Evolutionary conservation across 2,329 filamentous ascomycete species (phyloP).

Genomic region (Davidsoniella eucalypti): DNA sequence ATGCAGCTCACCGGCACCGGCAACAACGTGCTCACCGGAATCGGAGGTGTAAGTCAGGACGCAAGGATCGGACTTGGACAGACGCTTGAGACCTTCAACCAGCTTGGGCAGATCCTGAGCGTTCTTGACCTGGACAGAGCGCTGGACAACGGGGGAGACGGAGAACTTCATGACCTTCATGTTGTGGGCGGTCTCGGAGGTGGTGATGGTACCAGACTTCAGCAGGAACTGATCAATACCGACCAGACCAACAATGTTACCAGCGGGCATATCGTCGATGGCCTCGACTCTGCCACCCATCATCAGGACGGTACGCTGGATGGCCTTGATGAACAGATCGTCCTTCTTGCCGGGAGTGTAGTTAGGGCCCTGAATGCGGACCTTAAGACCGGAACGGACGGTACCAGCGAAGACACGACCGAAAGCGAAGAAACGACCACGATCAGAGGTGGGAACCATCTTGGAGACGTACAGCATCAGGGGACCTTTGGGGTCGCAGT

Average conservation of each 20-base stretch:
- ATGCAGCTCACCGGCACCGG: conserved; percentile 97
- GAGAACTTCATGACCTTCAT: conserved; percentile 99
- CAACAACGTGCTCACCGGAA: conserved; percentile 97
- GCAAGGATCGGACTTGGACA: conserved; percentile 99
- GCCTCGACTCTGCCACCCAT: conserved; percentile 99
- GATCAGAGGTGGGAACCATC: conserved; percentile 99
- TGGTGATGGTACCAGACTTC: conserved; percentile 99
- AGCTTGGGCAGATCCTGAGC: conserved; percentile 99
- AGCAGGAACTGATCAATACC: conserved; percentile 99
- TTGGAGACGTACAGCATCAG: conserved; percentile 99
- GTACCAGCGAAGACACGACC: conserved; percentile 99
- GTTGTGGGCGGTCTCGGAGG: conserved; percentile 95
- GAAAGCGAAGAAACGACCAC: conserved; percentile 99
- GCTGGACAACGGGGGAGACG: conserved; percentile 95
- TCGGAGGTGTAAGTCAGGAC: conserved; percentile 78
- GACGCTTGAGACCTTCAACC: conserved; percentile 99
- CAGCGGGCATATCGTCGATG: conserved; percentile 95
- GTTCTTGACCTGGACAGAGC: conserved; percentile 99
- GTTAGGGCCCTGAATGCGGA: conserved; percentile 99
- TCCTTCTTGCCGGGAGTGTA: conserved; percentile 97
- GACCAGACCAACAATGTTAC: conserved; percentile 99
- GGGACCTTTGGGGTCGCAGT: conserved; percentile 93
- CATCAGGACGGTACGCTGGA: conserved; percentile 99
- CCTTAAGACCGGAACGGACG: conserved; percentile 93
- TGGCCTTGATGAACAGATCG: conserved; percentile 96